Base-by-base conservation (phyloP, 2,329 filamentous ascomycete genomes). In the Fusarium protoensiforme region DNA sequence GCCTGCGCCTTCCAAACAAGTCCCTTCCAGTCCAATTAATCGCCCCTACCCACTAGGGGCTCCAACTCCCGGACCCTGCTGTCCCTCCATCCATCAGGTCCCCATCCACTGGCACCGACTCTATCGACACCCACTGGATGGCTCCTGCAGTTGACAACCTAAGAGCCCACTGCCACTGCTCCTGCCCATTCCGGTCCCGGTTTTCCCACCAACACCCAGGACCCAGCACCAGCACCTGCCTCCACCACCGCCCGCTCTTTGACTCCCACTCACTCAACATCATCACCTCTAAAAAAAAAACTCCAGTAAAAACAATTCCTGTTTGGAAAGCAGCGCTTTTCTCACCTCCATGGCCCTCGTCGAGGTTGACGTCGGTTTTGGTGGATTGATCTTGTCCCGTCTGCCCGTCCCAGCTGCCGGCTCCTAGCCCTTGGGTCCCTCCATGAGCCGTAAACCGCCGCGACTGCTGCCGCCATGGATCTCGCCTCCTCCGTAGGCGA, bases 401-500 rank as follows among this genome's bases (percentile, higher is more conserved):
- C 53, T 74, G 61, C 60, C 57, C 31, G 61, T 57, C 66, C 69
- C 62, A 71, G 72, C 66, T 72, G 65, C 54, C 67, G 56, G 60
- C 73, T 67, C 57, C 68, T 68, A 65, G 46, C 68, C 67, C 59
- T 63, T 60, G 69, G 65, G 58, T 71, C 69, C 53, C 76, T 77
- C 74, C 64, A 78, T 78, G 76, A 76, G 65, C 68, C 64, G 38
- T 68, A 72, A 74, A 70, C 67, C 68, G 43, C 71, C 66, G 63
- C 58, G 58, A 64, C 67, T 53, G 59, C 69, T 68, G 65, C 69
- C 72, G 68, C 76, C 69, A 78, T 78, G 77, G 77, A 78, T 78
- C 75, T 78, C 77, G 75, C 77, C 64, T 70, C 76, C 39, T 73
- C 77, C 39, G 38, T 54, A 29, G 67, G 76, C 76, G 77, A 78